Conservation (phyloP, 2,329 filamentous ascomycete genomes). For the Monilinia fructicola region DNA sequence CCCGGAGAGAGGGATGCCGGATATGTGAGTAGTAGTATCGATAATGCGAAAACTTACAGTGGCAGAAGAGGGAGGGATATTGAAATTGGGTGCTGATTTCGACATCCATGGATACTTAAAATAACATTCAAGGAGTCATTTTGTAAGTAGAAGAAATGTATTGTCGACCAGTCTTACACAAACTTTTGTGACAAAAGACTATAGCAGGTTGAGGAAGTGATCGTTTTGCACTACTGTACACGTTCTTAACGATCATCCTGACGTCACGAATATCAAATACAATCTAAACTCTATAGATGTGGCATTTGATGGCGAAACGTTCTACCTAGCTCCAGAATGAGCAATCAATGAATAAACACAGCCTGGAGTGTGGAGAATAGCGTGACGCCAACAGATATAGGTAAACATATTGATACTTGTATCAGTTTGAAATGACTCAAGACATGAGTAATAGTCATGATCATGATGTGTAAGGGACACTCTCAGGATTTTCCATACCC, state of each 20-base stretch:
- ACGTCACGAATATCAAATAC: not conserved
- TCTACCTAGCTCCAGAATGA: not conserved
- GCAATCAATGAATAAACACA: not conserved
- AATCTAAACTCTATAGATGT: not conserved
- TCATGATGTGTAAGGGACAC: not conserved
- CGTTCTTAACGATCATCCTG: not conserved
- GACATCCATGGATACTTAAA: not conserved
- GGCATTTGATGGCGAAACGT: not conserved
- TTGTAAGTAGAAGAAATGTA: not conserved
- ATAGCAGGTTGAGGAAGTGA: not conserved
- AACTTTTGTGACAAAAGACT: not conserved
- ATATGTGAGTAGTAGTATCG: constrained; percentile 38
- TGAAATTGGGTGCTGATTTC: constrained; percentile 30
- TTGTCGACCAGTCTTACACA: constrained; percentile 10
- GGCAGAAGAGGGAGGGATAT: constrained; percentile 37
- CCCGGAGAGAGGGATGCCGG: constrained; percentile 28
- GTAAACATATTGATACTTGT: not conserved
- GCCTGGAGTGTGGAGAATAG: not conserved
- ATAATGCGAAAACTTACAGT: constrained; percentile 41
- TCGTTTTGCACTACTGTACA: no score
- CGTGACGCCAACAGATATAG: not conserved
- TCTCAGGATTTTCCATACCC: not conserved
- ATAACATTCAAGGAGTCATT: not conserved
- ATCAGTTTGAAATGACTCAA: not conserved
- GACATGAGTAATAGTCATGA: not conserved